These are phyloP conservation scores for Podila minutissima DNA, from an alignment of 192 early-diverging fungal genomes.

Conservation along the genomic window DNA sequence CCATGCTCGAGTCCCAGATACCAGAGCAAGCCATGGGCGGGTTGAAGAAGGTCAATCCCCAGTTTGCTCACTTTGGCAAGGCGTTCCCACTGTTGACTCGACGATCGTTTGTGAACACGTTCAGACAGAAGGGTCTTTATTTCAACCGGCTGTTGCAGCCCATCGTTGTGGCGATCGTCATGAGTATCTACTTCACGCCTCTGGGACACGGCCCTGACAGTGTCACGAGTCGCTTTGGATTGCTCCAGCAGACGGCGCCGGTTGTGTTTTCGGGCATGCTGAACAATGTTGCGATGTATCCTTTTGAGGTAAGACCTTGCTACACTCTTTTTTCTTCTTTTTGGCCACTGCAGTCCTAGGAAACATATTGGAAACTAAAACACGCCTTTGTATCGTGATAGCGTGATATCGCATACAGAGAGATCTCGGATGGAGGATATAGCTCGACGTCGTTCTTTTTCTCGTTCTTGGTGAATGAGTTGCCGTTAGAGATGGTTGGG, in stretches of 20 bases:
- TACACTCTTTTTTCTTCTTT: not conserved
- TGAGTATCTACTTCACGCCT: slow-evolving; percentile 37
- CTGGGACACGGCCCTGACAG: slow-evolving; percentile 19
- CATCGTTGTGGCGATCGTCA: slow-evolving; percentile 21
- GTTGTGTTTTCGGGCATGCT: slow-evolving; percentile 48
- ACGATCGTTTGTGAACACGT: slow-evolving; percentile 43
- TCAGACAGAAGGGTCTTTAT: slow-evolving; percentile 45
- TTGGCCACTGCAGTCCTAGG: not conserved
- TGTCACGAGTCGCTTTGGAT: slow-evolving; percentile 37
- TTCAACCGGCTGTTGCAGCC: slow-evolving; percentile 39
- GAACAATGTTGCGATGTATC: slow-evolving; percentile 49
- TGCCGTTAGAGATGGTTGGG: slow-evolving; percentile 36
- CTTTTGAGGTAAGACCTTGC: slow-evolving; percentile 32
- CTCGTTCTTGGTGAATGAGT: slow-evolving; percentile 42
- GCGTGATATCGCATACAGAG: slow-evolving; percentile 48
- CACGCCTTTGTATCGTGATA: not conserved
- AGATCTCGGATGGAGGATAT: slow-evolving; percentile 48
- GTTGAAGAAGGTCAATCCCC: slow-evolving; percentile 35
- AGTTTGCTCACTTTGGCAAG: slow-evolving; percentile 27
- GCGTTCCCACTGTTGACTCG: slow-evolving; percentile 40
- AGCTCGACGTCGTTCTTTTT: slow-evolving; percentile 45
- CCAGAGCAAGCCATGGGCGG: slow-evolving; percentile 5
- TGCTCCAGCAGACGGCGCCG: slow-evolving; percentile 37
- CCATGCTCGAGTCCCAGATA: slow-evolving; percentile 25
- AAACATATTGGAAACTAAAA: not conserved